A percentile compares a stretch with the other conserved stretches of the same genome.
Conservation (phyloP, 2,329 filamentous ascomycete genomes). For the Blumeriella jaapii region DNA sequence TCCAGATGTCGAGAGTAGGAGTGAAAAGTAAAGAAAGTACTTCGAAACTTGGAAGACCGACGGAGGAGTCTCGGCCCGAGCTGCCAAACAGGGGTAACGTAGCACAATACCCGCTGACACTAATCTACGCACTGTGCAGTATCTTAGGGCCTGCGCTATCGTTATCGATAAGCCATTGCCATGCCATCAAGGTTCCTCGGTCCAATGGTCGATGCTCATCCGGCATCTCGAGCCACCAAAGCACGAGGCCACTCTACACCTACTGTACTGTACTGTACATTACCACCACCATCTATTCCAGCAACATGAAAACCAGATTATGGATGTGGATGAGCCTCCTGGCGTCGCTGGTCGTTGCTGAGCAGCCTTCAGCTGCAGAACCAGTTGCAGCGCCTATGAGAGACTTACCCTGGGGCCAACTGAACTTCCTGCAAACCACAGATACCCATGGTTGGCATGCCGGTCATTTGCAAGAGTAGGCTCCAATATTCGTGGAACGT, state of each 20-base stretch:
- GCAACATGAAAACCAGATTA: conserved; percentile 13
- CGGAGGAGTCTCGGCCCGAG: too few species aligned
- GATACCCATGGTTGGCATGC: conserved; percentile 94
- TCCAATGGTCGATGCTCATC: neutral
- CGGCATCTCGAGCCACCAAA: neutral
- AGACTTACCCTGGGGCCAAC: conserved; percentile 78
- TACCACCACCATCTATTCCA: neutral
- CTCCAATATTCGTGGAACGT: neutral
- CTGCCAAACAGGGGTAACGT: too few species aligned
- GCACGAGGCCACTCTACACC: neutral
- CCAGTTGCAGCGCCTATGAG: conserved; percentile 74
- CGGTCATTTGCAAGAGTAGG: conserved; percentile 82
- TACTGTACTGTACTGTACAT: neutral
- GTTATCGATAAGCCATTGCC: neutral
- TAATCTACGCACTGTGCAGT: neutral
- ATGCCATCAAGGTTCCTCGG: neutral
- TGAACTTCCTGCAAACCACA: conserved; percentile 96
- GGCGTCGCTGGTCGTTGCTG: conserved; percentile 29
- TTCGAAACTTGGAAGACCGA: too few species aligned
- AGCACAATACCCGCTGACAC: too few species aligned
- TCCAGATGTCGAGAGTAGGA: too few species aligned
- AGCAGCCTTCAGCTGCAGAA: conserved; percentile 70
- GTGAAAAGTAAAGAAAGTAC: too few species aligned
- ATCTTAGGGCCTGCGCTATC: neutral
- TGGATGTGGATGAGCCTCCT: conserved; percentile 17